Evolutionary conservation across 2,329 filamentous ascomycete genomes (phyloP).

Genomic region (Fusarium pseudograminearum): DNA sequence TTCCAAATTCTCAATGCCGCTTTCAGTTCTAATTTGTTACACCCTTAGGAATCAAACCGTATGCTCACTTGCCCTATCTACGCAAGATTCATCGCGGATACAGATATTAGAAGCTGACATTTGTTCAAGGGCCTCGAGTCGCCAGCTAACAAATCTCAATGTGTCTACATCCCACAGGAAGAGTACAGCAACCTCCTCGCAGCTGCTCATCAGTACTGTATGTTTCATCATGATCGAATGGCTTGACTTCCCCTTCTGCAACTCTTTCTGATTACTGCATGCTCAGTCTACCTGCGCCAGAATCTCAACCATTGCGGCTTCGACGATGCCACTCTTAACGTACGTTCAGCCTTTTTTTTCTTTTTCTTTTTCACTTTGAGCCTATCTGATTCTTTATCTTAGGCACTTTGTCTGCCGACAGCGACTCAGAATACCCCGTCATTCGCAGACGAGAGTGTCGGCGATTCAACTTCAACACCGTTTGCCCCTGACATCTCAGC

Average conservation of each 20-base stretch:
- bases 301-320: conserved; percentile 65
- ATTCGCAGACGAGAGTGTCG: background rate
- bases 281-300: conserved; percentile 47
- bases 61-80: background rate
- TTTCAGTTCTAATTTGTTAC: background rate
- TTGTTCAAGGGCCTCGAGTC: conserved; percentile 12
- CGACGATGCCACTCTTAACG: conserved; percentile 59
- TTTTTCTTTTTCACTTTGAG: background rate
- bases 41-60: conserved; percentile 23
- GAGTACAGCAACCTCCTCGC: conserved; percentile 72
- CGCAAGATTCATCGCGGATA: too few relatives aligned
- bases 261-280: conserved; percentile 4
- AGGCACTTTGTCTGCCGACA: conserved; percentile 28
- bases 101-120: conserved; percentile 5
- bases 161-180: conserved; percentile 67
- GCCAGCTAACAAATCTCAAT: conserved; percentile 28
- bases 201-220: conserved; percentile 67
- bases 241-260: background rate
- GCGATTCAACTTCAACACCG: background rate
- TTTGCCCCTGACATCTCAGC: background rate
- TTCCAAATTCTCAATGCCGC: background rate
- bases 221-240: conserved; percentile 19
- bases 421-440: background rate
- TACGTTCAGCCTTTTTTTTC: conserved; percentile 48
- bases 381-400: conserved; percentile 7